Evolutionary conservation across 257 asterid species (phyloP), one percentile per base, ranked within the genome.

Genomic region (Jacaranda mimosifolia): DNA sequence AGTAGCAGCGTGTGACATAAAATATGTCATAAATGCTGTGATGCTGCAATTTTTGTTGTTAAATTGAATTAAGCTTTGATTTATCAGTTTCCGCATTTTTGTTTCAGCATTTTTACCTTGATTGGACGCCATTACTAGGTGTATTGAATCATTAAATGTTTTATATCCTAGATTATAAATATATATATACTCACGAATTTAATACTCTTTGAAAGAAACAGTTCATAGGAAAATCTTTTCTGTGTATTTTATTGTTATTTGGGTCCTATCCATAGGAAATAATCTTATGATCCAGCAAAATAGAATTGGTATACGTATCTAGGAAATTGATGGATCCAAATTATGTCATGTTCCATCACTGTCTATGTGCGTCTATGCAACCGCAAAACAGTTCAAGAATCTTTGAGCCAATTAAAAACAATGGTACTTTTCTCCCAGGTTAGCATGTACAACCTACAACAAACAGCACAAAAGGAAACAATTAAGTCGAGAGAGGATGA

Each of bases 361-460:
- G 19, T 67, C 17, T 43, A 45, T 67, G 38, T 12, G 1, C 12
- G 53, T 4, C 62, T 17, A 55, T 55, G 11, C 18, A 69, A 32
- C 51, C 26, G 48, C 17, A 36, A 6, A 9, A 14, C 12, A 12
- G 45, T 69, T 69, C 45, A 69, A 49, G 14, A 48, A 43, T 67
- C 62, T 15, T 49, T 21, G 45, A 9, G 13, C 73, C 59, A 68
- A 68, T 46, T 68, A 48, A 51, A 69, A 21, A 26, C 32, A 32
- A 69, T 6, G 46, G 63, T 14, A 14, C 8, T 18, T 55, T 55
- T 69, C 74, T 69, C 62, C 48, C 26, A 49, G 8, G 6, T 69
- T 15, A 48, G 48, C 42, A 49, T 56, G 6, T 48, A 69, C 71
- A 43, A 42, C 72, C 72, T 3, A 67, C 42, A 21, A 68, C 6